Base-by-base conservation (phyloP, 1,284 basidiomycete species). In the Pascua guehoae region DNA sequence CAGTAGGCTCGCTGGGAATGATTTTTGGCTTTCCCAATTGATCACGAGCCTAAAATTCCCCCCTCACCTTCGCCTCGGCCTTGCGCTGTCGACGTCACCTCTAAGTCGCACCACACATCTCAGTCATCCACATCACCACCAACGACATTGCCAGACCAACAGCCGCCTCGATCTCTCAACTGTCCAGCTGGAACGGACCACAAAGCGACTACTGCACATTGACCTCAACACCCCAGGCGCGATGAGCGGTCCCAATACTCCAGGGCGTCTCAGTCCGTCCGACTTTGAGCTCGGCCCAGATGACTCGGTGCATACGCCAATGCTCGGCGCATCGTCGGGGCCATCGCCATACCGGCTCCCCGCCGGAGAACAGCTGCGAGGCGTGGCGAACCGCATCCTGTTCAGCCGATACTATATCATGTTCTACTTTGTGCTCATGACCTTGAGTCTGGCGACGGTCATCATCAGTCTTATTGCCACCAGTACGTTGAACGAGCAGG, bases 391-490 rank as follows among this genome's bases (percentile, higher is more conserved):
- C 56, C 65, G 72, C 46, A 77, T 78, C 54, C 67, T 74, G 49
- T 75, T 75, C 59, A 71, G 68, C 51, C 62, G 72, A 49, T 77
- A 76, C 49, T 78, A 75, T 63, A 73, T 73, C 54, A 54, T 89
- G 55, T 85, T 95, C 53, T 96, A 96, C 76, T 85, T 95, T 40
- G 84, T 79, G 61, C 94, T 95, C 91, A 90, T 91, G 17, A 86
- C 85, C 38, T 80, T 95, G 47, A 91, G 89, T n/a, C 82, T 92
- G 53, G 87, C 90, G 5, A 96, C 93, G 0, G 88, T 96, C 52
- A 83, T 89, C n/a, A 81, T 97, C 51, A 92, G 90, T 72, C 75
- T 96, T 41, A 68, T 79, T n/a, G 76, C 71, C 16, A 74, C 70
- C 16, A 66, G 73, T 75, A 62, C 61, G 68, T 68, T 36, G 9